Base-by-base conservation (phyloP, 352 stramenopile species). In the Globisporangium rhizosaccharum region DNA sequence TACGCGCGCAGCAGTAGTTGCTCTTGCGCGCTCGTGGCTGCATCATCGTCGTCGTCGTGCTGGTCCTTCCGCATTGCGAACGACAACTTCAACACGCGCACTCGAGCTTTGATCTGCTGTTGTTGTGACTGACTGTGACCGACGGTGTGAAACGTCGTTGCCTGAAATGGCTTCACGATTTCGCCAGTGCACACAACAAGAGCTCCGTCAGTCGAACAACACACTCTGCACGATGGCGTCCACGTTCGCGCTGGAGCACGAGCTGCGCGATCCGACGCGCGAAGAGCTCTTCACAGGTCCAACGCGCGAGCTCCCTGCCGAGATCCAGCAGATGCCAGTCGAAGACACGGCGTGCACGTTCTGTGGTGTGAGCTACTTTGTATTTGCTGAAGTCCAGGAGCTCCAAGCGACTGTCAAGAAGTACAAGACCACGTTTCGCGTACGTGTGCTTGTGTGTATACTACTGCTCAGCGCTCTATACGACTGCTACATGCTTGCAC, bases 321-420 rank as follows among this genome's bases (percentile, higher is more conserved):
- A 82, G 49, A 90, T 94, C 56, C 82, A 92, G 58, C 53, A 86
- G 64, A 71, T 94, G 59, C 26, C 66, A 26, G 57, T 60, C 0
- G 82, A 88, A 47, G 85, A 94, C 57, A 94, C 85, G 6, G 85
- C 83, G 1, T 94, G 82, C 63, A 91, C 79, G 9, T 92, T 92
- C 61, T 94, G 82, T 61, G 82, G 85, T 7, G 85, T 94, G 36
- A 92, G 82, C 63, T 94, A 92, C 53, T 94, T 94, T 56, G 79
- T 92, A 9, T 92, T 94, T 64, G 79, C 81, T 30, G 85, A 94
- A 57, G 81, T 94, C 50, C 80, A 92, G 53, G 67, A 83, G 30
- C 68, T 92, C n/a, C 79, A 92, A 62, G 65, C 65, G 15, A 87
- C 69, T 2, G 76, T 81, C 42, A 87, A 87, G 51, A 71, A 76